phyloP scores from a whole-genome alignment of 2,329 filamentous ascomycete species.

The Didymella segeticola region DNA sequence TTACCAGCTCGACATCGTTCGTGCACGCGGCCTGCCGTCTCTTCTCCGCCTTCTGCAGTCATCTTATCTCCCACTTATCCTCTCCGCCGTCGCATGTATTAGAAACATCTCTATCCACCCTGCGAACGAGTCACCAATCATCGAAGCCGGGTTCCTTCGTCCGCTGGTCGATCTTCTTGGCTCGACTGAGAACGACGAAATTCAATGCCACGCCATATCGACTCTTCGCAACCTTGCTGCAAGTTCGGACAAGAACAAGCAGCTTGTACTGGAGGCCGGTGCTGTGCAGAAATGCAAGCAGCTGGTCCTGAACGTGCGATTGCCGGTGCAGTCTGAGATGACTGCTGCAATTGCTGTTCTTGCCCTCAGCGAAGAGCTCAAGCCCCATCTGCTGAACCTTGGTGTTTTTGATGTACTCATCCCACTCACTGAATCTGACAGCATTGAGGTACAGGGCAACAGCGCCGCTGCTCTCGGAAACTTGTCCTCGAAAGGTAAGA shows the following conservation, averaged over 20 bases:
- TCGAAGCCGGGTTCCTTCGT: constrained; percentile 94
- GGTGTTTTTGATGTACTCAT: constrained; percentile 97
- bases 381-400: constrained; percentile 85
- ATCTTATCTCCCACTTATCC: constrained; percentile 91
- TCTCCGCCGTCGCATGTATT: constrained; percentile 97
- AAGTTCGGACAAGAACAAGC: constrained; percentile 97
- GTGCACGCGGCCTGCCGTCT: constrained; percentile 82
- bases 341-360: constrained; percentile 98
- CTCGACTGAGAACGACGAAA: constrained; percentile 97
- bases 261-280: constrained; percentile 93
- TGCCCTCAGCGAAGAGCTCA: constrained; percentile 93
- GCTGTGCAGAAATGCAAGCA: constrained; percentile 99
- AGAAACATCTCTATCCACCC: constrained; percentile 99
- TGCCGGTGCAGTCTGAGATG: constrained; percentile 98
- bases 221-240: constrained; percentile 94
- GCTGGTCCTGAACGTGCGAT: constrained; percentile 87
- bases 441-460: constrained; percentile 98
- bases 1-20: constrained; percentile 97
- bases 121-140: constrained; percentile 96
- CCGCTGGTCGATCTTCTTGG: constrained; percentile 92
- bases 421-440: constrained; percentile 90
- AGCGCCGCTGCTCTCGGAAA: constrained; percentile 96
- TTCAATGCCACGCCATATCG: constrained; percentile 98
- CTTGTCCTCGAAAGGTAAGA: constrained; percentile 89
- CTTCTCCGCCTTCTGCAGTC: constrained; percentile 91